Evolutionary conservation across 2,329 filamentous ascomycete species (phyloP), one percentile per base, ranked within the genome.

Genomic region (Fusarium denticulatum): DNA sequence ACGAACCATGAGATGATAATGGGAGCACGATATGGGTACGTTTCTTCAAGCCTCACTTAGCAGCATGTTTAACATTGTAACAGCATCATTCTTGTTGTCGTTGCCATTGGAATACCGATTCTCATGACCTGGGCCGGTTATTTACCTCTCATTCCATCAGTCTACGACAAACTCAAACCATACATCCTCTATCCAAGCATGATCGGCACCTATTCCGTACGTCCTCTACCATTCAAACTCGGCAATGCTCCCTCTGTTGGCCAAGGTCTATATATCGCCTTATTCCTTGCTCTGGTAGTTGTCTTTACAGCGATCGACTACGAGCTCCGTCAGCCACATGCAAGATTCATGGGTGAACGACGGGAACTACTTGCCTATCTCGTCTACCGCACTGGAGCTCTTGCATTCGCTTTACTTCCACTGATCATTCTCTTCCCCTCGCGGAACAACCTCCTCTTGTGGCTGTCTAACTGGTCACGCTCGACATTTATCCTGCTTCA

Each of bases 131-230:
- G 64, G 62, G 12, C 65, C 9, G 62, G 64, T 12, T 49, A 67
- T 13, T 42, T 67, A 4, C 64, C 64, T 8, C 15, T 60, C 7
- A 30, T 67, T 3, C 62, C 64, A 10, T 26, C 62, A 36, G 13
- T 67, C 20, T 60, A 67, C 24, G 64, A 67, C 22, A 67, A 46
- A 9, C 52, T 67, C 52, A 67, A 67, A 12, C 64, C 64, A 9
- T 67, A 67, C 9, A 60, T 67, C 10, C 52, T 67, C 5, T 67
- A 67, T 9, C 64, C 62, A 24, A 67, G 64, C 62, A 60, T 49
- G 7, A 67, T 67, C 18, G 62, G 64, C 18, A 67, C 64, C 22
- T 67, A 67, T 22, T 67, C 64, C 4, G 64, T 67, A 3, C 62
- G 62, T 0, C 64, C 64, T 7, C 11, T 67, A 1, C 64, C 64